Evolutionary conservation across 1,284 basidiomycete genomes (phyloP), one percentile per base, ranked within the genome.

Genomic region (Mycosarcoma maydis): DNA sequence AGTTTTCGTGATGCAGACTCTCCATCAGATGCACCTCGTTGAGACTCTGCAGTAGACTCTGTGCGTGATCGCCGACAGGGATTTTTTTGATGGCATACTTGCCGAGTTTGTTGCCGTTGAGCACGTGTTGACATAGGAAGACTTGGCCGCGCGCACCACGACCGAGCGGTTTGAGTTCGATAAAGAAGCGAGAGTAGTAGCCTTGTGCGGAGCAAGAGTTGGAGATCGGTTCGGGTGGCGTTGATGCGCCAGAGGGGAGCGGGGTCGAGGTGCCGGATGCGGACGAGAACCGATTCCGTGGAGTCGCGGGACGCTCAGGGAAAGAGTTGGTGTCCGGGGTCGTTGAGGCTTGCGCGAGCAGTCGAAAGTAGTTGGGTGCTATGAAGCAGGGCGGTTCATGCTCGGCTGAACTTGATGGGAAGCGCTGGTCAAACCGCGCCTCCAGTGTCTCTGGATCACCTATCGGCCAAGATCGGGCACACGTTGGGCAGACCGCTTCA

Each of bases 61-160:
- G 53, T 20, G 60, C 61, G 29, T 76, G 66, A 7, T 92, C 88
- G 29, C 94, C 93, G 0, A 97, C 90, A 0, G 93, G 92, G 30
- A 97, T 92, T 82, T 95, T 96, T 84, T 97, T 97, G 47, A 97
- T 91, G 0, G 94, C 94, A 32, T 72, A 74, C 83, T 59, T 67
- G 87, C 90, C 90, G 11, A 92, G 85, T 26, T 87, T 84, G 78
- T 92, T 92, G 6, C 88, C 90, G 69, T 92, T 89, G 32, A 93
- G 82, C 27, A 92, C 85, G 80, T 93, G 91, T 88, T 92, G 73
- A 76, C 92, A 94, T 5, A 94, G 83, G 80, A 86, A 95, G 0
- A 97, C 94, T 29, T 86, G 90, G 0, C 94, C 94, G 73, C 92
- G 92, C 0, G 93, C 93, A 37, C 94, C 94, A 87, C 94, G 92